A percentile compares a stretch with the other conserved stretches of the same genome.
These are phyloP conservation scores for Fagus sylvatica DNA, from an alignment of 306 rosid species.

Conservation along the genomic window DNA sequence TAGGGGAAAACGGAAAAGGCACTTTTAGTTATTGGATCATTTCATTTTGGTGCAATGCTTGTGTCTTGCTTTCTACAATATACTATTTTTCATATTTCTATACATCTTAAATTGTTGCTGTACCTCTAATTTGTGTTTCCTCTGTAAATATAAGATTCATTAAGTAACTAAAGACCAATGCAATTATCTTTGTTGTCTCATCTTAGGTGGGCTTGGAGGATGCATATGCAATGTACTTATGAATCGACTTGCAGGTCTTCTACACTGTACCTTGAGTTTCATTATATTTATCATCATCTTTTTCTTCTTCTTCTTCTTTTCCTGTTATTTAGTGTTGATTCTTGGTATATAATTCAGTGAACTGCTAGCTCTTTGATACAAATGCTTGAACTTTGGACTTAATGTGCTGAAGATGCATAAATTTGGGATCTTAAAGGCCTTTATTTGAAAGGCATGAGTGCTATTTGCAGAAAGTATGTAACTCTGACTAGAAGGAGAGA, in stretches of 20 bases:
- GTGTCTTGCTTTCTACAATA: neutral
- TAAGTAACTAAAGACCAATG: neutral
- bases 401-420: neutral
- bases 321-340: neutral
- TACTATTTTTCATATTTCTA: neutral
- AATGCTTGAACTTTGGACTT: neutral
- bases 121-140: neutral
- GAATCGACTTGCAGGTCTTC: constrained; percentile 84
- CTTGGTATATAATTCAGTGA: neutral
- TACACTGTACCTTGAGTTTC: constrained; percentile 20
- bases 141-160: neutral
- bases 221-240: constrained; percentile 77
- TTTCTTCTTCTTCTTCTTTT: constrained; percentile 5
- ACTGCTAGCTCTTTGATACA: neutral
- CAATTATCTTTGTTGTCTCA: constrained; percentile 13
- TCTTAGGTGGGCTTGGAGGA: constrained; percentile 77
- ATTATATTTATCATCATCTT: constrained; percentile 7
- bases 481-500: neutral
- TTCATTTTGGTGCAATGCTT: neutral
- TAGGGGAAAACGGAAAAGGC: neutral
- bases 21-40: neutral
- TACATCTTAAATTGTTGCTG: neutral
- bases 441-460: neutral
- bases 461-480: no score
- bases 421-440: neutral